Base-by-base conservation (phyloP, 2,329 filamentous ascomycete species). In the Fusarium begoniae region DNA sequence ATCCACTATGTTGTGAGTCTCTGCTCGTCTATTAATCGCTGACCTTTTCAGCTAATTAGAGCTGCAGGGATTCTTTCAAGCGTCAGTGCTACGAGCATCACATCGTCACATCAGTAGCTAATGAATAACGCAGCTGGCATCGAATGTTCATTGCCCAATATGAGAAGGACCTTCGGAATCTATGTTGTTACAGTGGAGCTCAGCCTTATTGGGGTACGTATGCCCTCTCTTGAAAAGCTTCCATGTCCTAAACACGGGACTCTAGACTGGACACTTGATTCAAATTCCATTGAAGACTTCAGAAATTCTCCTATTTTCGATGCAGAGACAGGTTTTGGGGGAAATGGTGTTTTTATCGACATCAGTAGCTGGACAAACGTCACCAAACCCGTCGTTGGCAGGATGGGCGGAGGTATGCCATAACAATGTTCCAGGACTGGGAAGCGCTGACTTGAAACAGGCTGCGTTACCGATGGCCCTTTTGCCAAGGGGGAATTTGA, bases 401-500 rank as follows among this genome's bases (percentile, higher is more conserved):
- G 53, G 4, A n/a, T 37, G 14, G 53, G 53, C n/a, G 53, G 53
- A 0, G 53, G 53, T 18, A 55, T 4, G 20, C 0, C 0, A 10
- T 20, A 0, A 18, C 1, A 7, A 0, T 8, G 14, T 20, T 24
- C 12, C 32, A 14, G 10, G 13, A 18, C 0, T 13, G 14, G 5
- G 6, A 41, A 11, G 5, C 0, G 0, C 53, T 55, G 11, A 55
- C 2, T 1, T 20, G 0, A 30, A 3, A n/a, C 1, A 41, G 53
- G 37, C 3, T 55, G 37, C 4, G 37, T 55, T 1, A 8, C 8
- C 3, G 1, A 43, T 4, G 53, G 53, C 8, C 53, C 24, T 4
- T 55, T 55, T 18, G 26, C 26, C 26, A 6, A 28, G 0, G 37
- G 37, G 0, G 14, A 11, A 4, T 55, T 55, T 4, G 15, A 28